These are phyloP conservation scores for Camelina laxa DNA, from an alignment of 345 rosid species.

Conservation along the genomic window DNA sequence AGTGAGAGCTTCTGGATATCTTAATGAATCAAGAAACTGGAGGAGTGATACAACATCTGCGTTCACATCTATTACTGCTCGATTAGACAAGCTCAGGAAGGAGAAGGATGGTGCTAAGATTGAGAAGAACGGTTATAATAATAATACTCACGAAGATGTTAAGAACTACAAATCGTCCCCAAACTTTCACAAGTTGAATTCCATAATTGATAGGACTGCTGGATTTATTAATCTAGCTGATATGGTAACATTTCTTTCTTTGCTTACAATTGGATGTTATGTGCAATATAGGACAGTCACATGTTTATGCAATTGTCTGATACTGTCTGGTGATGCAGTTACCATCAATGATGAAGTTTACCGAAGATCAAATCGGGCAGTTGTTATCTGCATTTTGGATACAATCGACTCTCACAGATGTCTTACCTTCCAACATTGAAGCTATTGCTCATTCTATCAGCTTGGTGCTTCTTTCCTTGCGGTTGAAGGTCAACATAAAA, in stretches of 20 bases:
- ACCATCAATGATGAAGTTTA: constrained; percentile 69
- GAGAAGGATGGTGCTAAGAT: constrained; percentile 66
- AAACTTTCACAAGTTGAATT: constrained; percentile 67
- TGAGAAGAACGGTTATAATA: constrained; percentile 54
- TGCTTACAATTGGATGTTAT: constrained; percentile 22
- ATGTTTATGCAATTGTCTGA: constrained; percentile 23
- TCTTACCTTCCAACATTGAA: constrained; percentile 81
- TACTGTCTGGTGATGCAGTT: constrained; percentile 55
- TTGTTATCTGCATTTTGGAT: constrained; percentile 89
- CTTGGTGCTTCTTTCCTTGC: constrained; percentile 71
- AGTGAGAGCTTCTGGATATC: constrained; percentile 59
- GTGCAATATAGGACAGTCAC: background rate
- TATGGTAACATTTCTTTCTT: constrained; percentile 43
- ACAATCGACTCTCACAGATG: constrained; percentile 77
- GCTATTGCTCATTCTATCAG: constrained; percentile 89
- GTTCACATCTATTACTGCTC: constrained; percentile 69
- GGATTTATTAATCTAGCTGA: constrained; percentile 56
- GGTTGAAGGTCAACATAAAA: constrained; percentile 59
- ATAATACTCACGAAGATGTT: constrained; percentile 50
- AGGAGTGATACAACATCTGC: constrained; percentile 68
- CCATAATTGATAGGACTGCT: constrained; percentile 67
- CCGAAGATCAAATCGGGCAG: constrained; percentile 88
- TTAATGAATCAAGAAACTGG: constrained; percentile 70
- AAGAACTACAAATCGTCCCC: constrained; percentile 67
- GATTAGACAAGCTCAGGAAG: constrained; percentile 83